Evolutionary conservation across 202 grass and related monocot species (phyloP), one percentile per base, ranked within the genome.

Genomic region (Carex sylvatica): DNA sequence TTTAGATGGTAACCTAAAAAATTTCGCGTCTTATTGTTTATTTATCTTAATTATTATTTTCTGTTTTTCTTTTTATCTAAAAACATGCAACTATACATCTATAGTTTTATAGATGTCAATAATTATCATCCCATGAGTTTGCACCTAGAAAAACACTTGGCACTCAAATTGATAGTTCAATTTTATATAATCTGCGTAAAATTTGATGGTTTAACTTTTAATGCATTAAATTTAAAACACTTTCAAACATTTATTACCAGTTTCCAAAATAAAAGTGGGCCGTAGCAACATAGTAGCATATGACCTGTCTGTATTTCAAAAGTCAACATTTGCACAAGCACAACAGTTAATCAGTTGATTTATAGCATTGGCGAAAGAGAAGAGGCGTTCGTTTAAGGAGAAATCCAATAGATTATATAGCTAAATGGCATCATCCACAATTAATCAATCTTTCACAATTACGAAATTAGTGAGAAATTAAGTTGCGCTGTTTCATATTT

Each of bases 261-360:
- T 51, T 72, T 46, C 42, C 69, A 72, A 72, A 62, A 72, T 51
- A 72, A 72, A 72, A 22, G 69, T 72, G 38, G 20, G 69, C 69
- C 11, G 19, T 14, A 72, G 69, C 42, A 72, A 24, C 69, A 14
- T 1, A 72, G 42, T 46, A 46, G 40, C 38, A 51, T 49, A 72
- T 71, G 69, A 46, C 19, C 16, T 72, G 42, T 51, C n/a, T 72
- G 40, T 40, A 51, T 13, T 3, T 18, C 1, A 40, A 72, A 11
- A 51, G 20, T 47, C 69, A 51, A 72, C 40, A 13, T 49, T 4
- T 12, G n/a, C 20, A 70, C 42, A 68, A n/a, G 4, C 4, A 44
- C 36, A 23, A 22, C 68, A 71, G 68, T 71, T 40, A 1, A 6
- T 38, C 5, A 40, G 2, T 60, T n/a, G n/a, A 60, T n/a, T 20